Evolutionary conservation across 1,284 basidiomycete genomes (phyloP).

Genomic region (Boletus calvinii): DNA sequence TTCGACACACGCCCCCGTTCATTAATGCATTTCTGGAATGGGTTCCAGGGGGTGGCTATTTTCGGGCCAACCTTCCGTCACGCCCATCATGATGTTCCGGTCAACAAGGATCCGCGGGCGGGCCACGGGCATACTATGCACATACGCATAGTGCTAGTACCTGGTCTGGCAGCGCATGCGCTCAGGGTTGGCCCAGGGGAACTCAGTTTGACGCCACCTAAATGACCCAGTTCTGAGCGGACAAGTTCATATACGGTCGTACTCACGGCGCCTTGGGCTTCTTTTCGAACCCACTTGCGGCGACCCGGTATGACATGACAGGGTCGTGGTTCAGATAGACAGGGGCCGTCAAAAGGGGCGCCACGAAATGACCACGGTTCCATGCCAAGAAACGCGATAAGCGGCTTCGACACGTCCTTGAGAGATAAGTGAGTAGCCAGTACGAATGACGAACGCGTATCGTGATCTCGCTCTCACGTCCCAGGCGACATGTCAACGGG

Average conservation of each 20-base stretch:
- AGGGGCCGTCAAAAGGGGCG: background rate
- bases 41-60: background rate
- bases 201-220: background rate
- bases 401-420: background rate
- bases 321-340: background rate
- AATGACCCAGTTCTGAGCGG: no score
- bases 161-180: no score
- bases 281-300: no score
- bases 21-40: background rate
- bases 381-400: slow-evolving; percentile 1
- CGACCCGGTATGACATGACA: background rate
- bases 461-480: slow-evolving; percentile 16
- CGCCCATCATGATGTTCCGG: background rate
- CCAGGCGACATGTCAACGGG: background rate
- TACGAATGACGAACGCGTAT: background rate
- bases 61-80: no score
- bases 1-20: background rate
- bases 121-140: no score
- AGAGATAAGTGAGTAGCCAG: background rate
- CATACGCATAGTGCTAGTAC: no score
- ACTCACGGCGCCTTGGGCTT: no score
- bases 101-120: slow-evolving; percentile 8
- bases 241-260: no score
- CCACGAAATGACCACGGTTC: background rate
- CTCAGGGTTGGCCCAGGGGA: no score